phyloP scores from a whole-genome alignment of 2,329 filamentous ascomycete genomes.

The Fusarium lyarnte region DNA sequence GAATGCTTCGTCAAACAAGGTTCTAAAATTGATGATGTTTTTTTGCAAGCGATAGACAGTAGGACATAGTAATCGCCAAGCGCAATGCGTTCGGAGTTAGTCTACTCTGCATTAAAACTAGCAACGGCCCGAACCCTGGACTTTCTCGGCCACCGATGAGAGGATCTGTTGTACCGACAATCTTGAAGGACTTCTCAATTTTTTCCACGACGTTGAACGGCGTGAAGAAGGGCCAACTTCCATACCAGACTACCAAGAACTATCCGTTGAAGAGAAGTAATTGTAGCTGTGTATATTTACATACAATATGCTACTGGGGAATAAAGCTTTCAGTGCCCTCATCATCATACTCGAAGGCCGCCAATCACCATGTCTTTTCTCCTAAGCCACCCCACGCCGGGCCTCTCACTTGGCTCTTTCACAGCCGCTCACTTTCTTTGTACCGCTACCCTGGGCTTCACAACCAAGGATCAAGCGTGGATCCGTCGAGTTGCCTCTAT shows the following conservation, averaged over 20 bases:
- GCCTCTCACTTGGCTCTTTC: background rate
- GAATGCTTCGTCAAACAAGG: background rate
- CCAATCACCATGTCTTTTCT: background rate
- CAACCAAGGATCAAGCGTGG: background rate
- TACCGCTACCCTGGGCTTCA: background rate
- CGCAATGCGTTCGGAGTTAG: background rate
- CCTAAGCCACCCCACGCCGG: background rate
- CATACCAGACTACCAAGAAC: background rate
- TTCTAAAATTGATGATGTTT: background rate
- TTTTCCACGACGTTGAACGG: background rate
- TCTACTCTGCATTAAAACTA: accelerated
- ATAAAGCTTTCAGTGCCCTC: background rate
- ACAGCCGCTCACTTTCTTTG: background rate
- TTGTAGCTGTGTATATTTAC: background rate
- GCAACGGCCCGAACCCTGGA: background rate
- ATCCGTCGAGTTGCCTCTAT: background rate
- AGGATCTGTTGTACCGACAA: background rate
- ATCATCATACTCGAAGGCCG: background rate
- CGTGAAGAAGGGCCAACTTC: background rate
- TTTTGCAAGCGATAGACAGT: background rate
- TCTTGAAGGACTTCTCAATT: background rate
- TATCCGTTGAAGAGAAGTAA: background rate
- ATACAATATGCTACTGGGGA: background rate
- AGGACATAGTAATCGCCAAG: background rate
- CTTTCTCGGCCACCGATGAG: background rate